These are phyloP conservation scores for Crinitomyces ghanaensis DNA, from an alignment of 805 yeast genomes.

Conservation along the genomic window DNA sequence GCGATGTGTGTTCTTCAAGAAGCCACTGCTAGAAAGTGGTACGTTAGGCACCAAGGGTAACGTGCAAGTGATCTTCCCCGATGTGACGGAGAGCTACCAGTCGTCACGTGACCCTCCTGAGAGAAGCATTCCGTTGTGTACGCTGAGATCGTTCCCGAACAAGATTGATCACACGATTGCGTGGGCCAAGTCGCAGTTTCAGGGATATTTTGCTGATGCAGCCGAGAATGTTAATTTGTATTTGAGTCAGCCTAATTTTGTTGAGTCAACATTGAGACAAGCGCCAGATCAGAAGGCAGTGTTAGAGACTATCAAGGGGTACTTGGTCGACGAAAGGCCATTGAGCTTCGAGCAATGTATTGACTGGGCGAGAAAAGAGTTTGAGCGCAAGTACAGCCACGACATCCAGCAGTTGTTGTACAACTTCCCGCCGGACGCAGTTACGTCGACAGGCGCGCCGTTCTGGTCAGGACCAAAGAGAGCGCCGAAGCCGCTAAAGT, in stretches of 20 bases:
- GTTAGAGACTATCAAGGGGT: conserved; percentile 59
- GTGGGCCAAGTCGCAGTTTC: conserved; percentile 94
- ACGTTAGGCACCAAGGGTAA: conserved; percentile 98
- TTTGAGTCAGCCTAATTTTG: conserved; percentile 82
- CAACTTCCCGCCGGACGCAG: conserved; percentile 92
- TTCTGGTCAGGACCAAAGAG: conserved; percentile 98
- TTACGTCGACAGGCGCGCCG: conserved; percentile 79
- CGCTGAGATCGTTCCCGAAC: conserved; percentile 93
- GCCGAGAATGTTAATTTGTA: conserved; percentile 89
- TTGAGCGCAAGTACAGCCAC: conserved; percentile 72
- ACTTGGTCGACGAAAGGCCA: conserved; percentile 71
- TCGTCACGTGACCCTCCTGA: conserved; percentile 98
- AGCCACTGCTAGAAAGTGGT: conserved; percentile 90
- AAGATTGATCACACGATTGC: conserved; percentile 98
- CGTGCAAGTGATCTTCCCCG: conserved; percentile 91
- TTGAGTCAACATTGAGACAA: conserved; percentile 83
- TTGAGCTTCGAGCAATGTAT: conserved; percentile 87
- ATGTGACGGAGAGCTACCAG: conserved; percentile 88
- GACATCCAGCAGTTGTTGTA: conserved; percentile 83
- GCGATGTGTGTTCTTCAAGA: conserved; percentile 85
- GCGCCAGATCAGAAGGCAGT: conserved; percentile 85
- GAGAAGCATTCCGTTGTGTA: conserved; percentile 93
- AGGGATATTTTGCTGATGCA: conserved; percentile 81
- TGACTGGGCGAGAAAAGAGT: conserved; percentile 86
- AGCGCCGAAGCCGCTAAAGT: conserved; percentile 77